phyloP scores from a whole-genome alignment of 352 stramenopile genomes.

The Globisporangium solare region DNA sequence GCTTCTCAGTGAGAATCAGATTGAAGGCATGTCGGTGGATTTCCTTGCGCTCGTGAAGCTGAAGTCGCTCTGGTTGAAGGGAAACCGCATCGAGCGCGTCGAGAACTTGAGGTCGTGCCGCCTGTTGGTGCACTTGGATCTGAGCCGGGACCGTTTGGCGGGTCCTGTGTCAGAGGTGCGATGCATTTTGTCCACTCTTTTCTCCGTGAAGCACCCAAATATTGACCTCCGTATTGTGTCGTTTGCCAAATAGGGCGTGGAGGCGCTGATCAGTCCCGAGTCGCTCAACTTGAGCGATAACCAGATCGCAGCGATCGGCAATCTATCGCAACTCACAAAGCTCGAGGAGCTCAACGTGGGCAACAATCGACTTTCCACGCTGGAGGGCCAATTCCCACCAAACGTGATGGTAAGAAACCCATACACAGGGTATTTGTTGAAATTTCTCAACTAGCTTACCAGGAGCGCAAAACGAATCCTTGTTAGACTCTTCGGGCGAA shows the following conservation, averaged over 20 bases:
- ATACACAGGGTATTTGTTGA: not conserved
- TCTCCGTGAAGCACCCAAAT: not conserved
- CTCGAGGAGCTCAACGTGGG: constrained; percentile 14
- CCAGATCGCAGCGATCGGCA: too few species aligned
- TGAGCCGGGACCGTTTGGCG: constrained; percentile 55
- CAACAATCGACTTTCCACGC: constrained; percentile 45
- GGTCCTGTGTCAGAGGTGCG: constrained; percentile 37
- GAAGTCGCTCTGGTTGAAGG: constrained; percentile 67
- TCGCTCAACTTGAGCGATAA: constrained; percentile 25
- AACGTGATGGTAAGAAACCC: constrained; percentile 32
- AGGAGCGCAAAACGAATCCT: too few species aligned
- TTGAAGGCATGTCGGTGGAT: too few species aligned
- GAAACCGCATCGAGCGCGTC: constrained; percentile 50
- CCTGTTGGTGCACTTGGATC: constrained; percentile 58
- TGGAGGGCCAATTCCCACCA: constrained; percentile 47
- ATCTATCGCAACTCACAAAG: too few species aligned
- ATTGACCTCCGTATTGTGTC: not conserved
- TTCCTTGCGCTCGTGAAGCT: constrained; percentile 47
- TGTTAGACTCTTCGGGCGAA: constrained; percentile 41
- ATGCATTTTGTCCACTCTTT: not conserved
- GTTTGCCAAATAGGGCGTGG: constrained; percentile 31
- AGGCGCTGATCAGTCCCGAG: constrained; percentile 48
- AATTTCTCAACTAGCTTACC: not conserved
- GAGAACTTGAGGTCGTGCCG: constrained; percentile 47
- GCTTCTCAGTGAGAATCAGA: too few species aligned